Evolutionary conservation across 305 asterid genomes (phyloP).

Genomic region (Fraxinus albicans): DNA sequence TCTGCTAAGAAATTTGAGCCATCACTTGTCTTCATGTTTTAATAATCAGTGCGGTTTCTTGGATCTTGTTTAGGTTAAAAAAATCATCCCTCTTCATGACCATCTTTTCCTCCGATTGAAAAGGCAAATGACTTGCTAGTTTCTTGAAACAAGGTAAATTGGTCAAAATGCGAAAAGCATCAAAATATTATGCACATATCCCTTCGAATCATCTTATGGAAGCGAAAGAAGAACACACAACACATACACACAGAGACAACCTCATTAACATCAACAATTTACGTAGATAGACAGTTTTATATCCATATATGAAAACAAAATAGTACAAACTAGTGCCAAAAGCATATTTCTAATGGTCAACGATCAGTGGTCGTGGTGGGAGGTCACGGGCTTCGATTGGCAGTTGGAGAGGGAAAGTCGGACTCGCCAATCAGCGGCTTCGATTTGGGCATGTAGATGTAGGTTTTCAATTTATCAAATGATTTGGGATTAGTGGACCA

Average conservation of each 20-base stretch:
- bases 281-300: too few relatives aligned
- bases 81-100: neutral
- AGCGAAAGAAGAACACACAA: neutral
- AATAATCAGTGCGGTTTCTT: neutral
- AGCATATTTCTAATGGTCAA: slow-evolving; percentile 41
- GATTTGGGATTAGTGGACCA: too few relatives aligned
- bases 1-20: neutral
- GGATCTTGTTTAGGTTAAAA: neutral
- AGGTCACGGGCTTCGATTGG: too few relatives aligned
- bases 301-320: neutral
- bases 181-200: neutral
- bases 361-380: too few relatives aligned
- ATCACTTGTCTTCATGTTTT: neutral
- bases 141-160: neutral
- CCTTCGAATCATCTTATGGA: neutral
- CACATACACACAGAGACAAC: neutral
- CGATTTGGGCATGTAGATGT: too few relatives aligned
- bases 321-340: slow-evolving; percentile 37
- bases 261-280: too few relatives aligned
- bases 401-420: too few relatives aligned
- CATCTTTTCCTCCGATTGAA: neutral
- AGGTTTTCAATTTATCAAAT: too few relatives aligned
- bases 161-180: neutral
- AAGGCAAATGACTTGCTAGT: neutral
- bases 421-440: too few relatives aligned